Evolutionary conservation across 345 rosid genomes (phyloP), one percentile per base, ranked within the genome.

Genomic region (Noccaea bulbosa): DNA sequence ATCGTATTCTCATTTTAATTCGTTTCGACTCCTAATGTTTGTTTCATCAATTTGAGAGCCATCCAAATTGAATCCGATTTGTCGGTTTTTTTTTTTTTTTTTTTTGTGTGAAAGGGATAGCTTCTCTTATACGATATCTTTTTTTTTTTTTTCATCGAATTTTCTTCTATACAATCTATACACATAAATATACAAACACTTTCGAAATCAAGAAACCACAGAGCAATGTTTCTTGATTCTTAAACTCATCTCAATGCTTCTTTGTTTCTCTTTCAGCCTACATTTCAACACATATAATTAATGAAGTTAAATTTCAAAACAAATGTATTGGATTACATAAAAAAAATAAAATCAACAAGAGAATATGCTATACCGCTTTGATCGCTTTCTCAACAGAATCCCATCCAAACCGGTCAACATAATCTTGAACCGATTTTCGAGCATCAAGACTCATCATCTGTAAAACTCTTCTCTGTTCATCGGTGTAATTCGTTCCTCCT

Each of bases 381-480:
- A 93, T 81, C 4, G 92, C 93, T 50, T 87, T 79, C 39, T 91
- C 88, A 16, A 93, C 80, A 38, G 96, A 83, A n/a, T 82, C 86
- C 84, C 96, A 86, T 8, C 98, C 98, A 62, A 91, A 55, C 69
- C 80, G 84, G 11, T 85, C 87, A 45, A 87, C 81, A 67, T 78
- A 93, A 17, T 86, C 86, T 48, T 78, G 81, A 47, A 77, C 97
- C 8, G 87, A 84, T 73, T 81, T 93, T 67, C 98, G 76, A 0
- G 96, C 92, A 11, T 93, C 97, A 24, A 87, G 85, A 87, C 89
- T 90, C 86, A 89, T 84, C 97, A 93, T 93, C 76, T 87, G 91
- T n/a, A 91, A 83, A 22, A 86, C 78, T 73, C 81, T 93, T 78
- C 72, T 86, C n/a, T 85, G 96, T 4, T 82, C 84, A 15, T 85